phyloP scores from a whole-genome alignment of 1,139 yeast genomes.

The Eremothecium sinecaudum region DNA sequence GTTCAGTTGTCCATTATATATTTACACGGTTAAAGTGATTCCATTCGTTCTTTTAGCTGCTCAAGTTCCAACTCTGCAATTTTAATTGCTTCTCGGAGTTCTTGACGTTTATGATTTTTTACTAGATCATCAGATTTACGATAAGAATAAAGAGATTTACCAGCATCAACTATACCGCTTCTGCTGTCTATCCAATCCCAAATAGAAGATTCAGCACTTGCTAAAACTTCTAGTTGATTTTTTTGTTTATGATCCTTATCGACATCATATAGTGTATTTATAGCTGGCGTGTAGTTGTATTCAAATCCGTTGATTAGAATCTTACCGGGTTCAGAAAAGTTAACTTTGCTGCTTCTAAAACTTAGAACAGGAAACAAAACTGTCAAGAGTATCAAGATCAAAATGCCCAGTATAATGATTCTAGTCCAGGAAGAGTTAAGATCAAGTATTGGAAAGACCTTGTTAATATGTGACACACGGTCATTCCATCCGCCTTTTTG shows the following conservation, averaged over 20 bases:
- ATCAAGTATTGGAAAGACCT: too few relatives aligned
- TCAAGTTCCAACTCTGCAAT: slow-evolving; percentile 46
- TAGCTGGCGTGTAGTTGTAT: slow-evolving; percentile 40
- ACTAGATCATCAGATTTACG: slow-evolving; percentile 4
- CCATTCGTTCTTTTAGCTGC: slow-evolving; percentile 27
- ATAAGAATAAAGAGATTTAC: too few relatives aligned
- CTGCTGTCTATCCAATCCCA: slow-evolving; percentile 79
- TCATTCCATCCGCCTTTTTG: neutral
- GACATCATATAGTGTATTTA: slow-evolving; percentile 36
- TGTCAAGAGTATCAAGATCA: neutral
- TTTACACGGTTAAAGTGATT: too few relatives aligned
- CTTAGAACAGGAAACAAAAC: neutral
- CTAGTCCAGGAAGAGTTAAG: neutral
- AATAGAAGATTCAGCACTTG: slow-evolving; percentile 50
- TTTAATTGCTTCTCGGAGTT: slow-evolving; percentile 45
- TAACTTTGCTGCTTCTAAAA: neutral
- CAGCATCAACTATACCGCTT: slow-evolving; percentile 25
- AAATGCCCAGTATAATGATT: neutral
- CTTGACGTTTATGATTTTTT: slow-evolving; percentile 33
- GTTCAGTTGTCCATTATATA: too few relatives aligned
- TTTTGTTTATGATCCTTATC: slow-evolving; percentile 33
- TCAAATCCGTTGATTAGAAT: slow-evolving; percentile 36
- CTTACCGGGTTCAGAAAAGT: slow-evolving; percentile 3
- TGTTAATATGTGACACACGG: neutral
- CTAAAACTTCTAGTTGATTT: slow-evolving; percentile 9